phyloP scores from a whole-genome alignment of 2,329 filamentous ascomycete species.

The Fusarium begoniae region DNA sequence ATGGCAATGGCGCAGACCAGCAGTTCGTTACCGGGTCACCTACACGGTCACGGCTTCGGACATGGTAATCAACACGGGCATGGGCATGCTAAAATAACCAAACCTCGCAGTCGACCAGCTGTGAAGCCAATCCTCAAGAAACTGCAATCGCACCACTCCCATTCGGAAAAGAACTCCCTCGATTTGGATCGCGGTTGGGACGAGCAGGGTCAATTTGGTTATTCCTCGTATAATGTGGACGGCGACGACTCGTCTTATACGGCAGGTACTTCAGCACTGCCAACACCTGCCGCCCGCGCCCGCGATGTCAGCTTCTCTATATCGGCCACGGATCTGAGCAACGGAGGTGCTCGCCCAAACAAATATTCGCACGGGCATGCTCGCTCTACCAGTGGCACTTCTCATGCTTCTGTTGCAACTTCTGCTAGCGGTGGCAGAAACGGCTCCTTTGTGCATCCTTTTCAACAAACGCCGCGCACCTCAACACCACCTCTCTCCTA shows the following conservation, averaged over 20 bases:
- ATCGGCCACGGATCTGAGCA: conserved; percentile 48
- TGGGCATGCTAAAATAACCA: conserved; percentile 49
- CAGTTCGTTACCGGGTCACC: conserved; percentile 35
- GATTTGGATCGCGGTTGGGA: conserved; percentile 69
- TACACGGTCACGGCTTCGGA: conserved; percentile 35
- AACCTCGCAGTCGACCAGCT: conserved; percentile 57
- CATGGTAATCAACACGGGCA: conserved; percentile 19
- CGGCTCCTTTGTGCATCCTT: conserved; percentile 68
- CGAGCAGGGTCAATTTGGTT: conserved; percentile 56
- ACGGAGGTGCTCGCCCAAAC: conserved; percentile 42
- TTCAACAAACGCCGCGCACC: conserved; percentile 70
- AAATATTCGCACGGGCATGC: conserved; percentile 66
- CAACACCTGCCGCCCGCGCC: conserved; percentile 29
- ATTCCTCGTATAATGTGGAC: conserved; percentile 42
- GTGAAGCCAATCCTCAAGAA: conserved; percentile 73
- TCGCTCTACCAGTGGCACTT: conserved; percentile 67
- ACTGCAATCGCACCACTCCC: conserved; percentile 55
- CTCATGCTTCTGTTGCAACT: conserved; percentile 65
- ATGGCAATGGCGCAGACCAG: conserved; percentile 41
- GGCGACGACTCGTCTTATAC: conserved; percentile 40
- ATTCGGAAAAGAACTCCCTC: conserved; percentile 70
- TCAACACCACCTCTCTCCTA: conserved; percentile 69
- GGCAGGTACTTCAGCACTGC: conserved; percentile 36
- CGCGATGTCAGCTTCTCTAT: conserved; percentile 60
- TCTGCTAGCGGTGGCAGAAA: conserved; percentile 62